Conservation (phyloP, 441 rosid species). For the Macaranga tanarius region DNA sequence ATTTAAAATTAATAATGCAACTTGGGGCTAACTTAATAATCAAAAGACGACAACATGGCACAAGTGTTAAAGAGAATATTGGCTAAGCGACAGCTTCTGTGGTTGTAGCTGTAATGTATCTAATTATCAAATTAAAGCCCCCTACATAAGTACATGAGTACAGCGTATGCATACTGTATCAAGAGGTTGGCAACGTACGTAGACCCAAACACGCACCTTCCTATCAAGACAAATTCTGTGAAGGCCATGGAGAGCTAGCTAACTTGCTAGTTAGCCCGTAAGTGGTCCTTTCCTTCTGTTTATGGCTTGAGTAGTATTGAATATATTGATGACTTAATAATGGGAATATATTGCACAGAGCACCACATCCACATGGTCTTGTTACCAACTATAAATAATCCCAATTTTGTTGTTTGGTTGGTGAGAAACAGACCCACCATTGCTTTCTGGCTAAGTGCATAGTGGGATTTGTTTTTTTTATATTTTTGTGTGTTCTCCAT, state of each 20-base stretch:
- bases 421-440: conserved; percentile 35
- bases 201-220: conserved; percentile 17
- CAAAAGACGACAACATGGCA: not conserved
- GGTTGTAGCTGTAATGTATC: not conserved
- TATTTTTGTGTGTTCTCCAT: not conserved
- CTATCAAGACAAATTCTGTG: conserved; percentile 17
- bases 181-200: conserved; percentile 5
- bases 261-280: not conserved
- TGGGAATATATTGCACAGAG: not conserved
- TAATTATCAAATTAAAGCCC: not conserved
- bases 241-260: not conserved
- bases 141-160: conserved; percentile 9
- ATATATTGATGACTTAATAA: not conserved
- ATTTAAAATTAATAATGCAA: not conserved
- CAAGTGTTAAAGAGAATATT: not conserved
- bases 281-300: not conserved
- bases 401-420: conserved; percentile 34
- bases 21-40: conserved; percentile 4
- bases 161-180: conserved; percentile 6
- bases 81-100: conserved; percentile 9
- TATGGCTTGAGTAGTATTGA: too few species aligned
- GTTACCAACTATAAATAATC: conserved; percentile 8
- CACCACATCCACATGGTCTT: conserved; percentile 25
- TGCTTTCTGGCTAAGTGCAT: conserved; percentile 24
- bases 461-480: not conserved